Percentiles rank a stretch among this genome's conserved stretches.
Conservation (phyloP, 1,284 basidiomycete genomes). For the Chalciporus sp. region DNA sequence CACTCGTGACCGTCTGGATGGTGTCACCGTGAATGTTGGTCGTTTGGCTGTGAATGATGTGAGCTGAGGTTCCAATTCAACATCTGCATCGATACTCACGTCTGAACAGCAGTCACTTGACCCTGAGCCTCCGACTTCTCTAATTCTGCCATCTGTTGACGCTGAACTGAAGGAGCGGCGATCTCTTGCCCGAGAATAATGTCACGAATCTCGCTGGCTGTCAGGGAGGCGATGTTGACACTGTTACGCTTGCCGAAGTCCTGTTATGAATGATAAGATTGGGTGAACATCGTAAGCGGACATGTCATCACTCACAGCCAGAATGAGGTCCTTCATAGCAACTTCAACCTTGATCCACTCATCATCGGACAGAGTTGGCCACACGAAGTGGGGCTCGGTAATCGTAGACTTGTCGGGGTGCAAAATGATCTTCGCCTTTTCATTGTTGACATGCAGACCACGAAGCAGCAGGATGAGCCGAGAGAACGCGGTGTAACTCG, state of each 20-base stretch:
- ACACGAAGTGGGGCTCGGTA: constrained; percentile 98
- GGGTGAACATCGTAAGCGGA: not conserved
- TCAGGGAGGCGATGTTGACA: constrained; percentile 97
- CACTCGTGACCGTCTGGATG: constrained; percentile 93
- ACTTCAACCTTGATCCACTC: constrained; percentile 99
- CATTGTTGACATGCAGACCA: constrained; percentile 98
- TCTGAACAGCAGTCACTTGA: constrained; percentile 97
- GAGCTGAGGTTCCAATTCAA: constrained; percentile 3
- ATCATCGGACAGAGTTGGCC: constrained; percentile 93
- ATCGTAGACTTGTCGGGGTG: constrained; percentile 94
- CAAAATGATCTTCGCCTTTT: constrained; percentile 96
- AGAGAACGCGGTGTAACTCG: constrained; percentile 98
- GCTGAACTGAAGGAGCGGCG: constrained; percentile 87
- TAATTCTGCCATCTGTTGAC: constrained; percentile 99
- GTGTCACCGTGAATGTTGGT: constrained; percentile 98
- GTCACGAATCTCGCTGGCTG: constrained; percentile 94
- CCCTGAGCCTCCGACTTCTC: constrained; percentile 96
- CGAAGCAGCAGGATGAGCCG: constrained; percentile 94
- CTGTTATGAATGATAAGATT: constrained; percentile 37
- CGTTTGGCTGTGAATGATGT: constrained; percentile 65
- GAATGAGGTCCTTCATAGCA: constrained; percentile 92
- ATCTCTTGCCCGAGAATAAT: constrained; percentile 98
- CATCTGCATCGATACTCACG: constrained; percentile 44
- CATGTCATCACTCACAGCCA: constrained; percentile 56
- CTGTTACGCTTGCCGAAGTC: constrained; percentile 99